Evolutionary conservation across 768 basidiomycete species (phyloP).

Genomic region (Exsudoporus frostii): DNA sequence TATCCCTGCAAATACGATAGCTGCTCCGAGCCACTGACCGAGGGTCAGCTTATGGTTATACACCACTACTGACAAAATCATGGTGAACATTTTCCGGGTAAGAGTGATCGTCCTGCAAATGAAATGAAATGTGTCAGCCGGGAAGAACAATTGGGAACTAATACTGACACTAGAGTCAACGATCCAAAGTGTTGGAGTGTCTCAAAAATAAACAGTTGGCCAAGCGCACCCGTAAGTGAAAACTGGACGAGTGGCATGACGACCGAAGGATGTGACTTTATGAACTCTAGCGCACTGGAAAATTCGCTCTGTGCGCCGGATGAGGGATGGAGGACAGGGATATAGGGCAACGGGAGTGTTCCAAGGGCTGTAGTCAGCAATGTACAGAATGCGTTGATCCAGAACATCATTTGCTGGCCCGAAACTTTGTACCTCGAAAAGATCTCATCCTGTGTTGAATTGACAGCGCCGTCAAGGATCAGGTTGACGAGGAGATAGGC

Average conservation of each 20-base stretch:
- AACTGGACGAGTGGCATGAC: slow-evolving; percentile 76
- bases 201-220: slow-evolving; percentile 97
- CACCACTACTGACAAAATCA: slow-evolving; percentile 90
- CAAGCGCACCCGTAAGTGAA: slow-evolving; percentile 86
- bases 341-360: slow-evolving; percentile 71
- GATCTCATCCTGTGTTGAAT: slow-evolving; percentile 96
- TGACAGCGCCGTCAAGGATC: slow-evolving; percentile 86
- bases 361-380: slow-evolving; percentile 65
- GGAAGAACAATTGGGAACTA: slow-evolving; percentile 1
- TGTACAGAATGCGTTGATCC: slow-evolving; percentile 89
- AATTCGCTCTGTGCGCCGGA: slow-evolving; percentile 61
- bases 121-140: neutral
- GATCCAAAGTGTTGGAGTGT: slow-evolving; percentile 90
- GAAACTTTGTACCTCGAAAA: slow-evolving; percentile 71
- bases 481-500: slow-evolving; percentile 82
- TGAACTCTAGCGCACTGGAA: slow-evolving; percentile 64
- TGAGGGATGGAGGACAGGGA: slow-evolving; percentile 78
- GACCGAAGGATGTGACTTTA: slow-evolving; percentile 73
- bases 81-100: slow-evolving; percentile 95
- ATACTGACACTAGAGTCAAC: slow-evolving; percentile 78
- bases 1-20: slow-evolving; percentile 91
- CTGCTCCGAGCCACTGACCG: slow-evolving; percentile 94
- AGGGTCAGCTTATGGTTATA: slow-evolving; percentile 81
- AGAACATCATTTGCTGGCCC: slow-evolving; percentile 99
- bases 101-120: slow-evolving; percentile 81